Evolutionary conservation across 148 eudicot species (phyloP), one percentile per base, ranked within the genome.

Genomic region (Euryodendron excelsum): DNA sequence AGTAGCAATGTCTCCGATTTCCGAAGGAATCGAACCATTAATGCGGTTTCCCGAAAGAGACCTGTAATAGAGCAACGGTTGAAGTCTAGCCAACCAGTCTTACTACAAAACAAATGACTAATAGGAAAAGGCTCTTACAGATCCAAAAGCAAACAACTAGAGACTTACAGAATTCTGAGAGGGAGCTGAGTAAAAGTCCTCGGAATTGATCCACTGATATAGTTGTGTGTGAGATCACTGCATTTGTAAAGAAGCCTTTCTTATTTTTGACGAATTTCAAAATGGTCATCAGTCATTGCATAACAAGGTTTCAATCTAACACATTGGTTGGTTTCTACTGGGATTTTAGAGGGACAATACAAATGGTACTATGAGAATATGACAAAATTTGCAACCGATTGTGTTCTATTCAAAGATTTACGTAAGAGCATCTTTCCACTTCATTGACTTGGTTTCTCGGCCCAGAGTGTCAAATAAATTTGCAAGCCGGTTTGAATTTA

Each of bases 1-100:
- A 39, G 97, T 91, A 36, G 87, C 25, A 50, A 95, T 91, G 73
- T 91, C 80, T 41, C 93, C 97, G 23, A 95, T 80, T 85, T 93
- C 91, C 31, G 76, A 62, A 0, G 99, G 96, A 62, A 95, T 89
- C 28, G 79, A 41, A 73, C 97, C 99, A 68, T 84, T 87, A 36
- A 84, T 50, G 50, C 84, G 87, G 65, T 93, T 93, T 69, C 80
- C 97, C 64, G 77, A 10, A 67, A 94, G 87, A 21, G 87, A 72
- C 78, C 98, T 94, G 90, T 69, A 55, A 67, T 36, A 52, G 33
- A 58, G 1, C 52, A 65, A 37, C 2, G 30, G 41, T n/a, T 70
- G 56, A 71, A 67, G 25, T 34, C 30, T 13, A 69, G 55, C 73
- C 47, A 44, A 12, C 36, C 45, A 12, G 36, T 69, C 27, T 10